Conservation (phyloP, 129 eudicot species). For the Flaveria trinervia region DNA sequence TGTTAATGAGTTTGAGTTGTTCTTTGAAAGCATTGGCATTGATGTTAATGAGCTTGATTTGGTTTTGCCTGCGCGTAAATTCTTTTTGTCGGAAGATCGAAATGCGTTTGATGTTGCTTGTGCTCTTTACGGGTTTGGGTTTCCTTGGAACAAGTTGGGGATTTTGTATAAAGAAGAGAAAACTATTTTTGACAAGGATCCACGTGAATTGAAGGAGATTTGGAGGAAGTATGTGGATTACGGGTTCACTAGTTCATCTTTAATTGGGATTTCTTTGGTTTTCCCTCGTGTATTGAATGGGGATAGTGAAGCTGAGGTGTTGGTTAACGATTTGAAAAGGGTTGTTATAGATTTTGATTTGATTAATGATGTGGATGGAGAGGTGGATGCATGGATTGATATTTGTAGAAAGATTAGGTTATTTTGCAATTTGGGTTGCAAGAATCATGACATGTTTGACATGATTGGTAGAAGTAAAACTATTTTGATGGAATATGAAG, state of each 20-base stretch:
- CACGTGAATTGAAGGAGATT: slow-evolving; percentile 34
- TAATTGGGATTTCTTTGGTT: slow-evolving; percentile 62
- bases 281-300: slow-evolving; percentile 53
- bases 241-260: slow-evolving; percentile 46
- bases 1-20: slow-evolving; percentile 69
- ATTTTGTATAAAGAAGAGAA: slow-evolving; percentile 43
- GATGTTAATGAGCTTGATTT: slow-evolving; percentile 36
- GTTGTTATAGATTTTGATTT: slow-evolving; percentile 57
- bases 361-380: slow-evolving; percentile 43
- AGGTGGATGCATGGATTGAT: slow-evolving; percentile 56
- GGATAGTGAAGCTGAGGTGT: slow-evolving; percentile 32
- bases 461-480: slow-evolving; percentile 49
- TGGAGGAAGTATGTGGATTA: slow-evolving; percentile 42
- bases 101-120: slow-evolving; percentile 53
- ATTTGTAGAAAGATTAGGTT: slow-evolving; percentile 65
- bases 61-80: slow-evolving; percentile 43
- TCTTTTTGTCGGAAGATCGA: slow-evolving; percentile 56
- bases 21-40: slow-evolving; percentile 82
- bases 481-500: slow-evolving; percentile 50
- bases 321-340: slow-evolving; percentile 52
- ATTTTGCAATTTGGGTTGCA: slow-evolving; percentile 60
- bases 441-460: slow-evolving; percentile 48
- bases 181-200: slow-evolving; percentile 41
- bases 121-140: slow-evolving; percentile 58
- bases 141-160: slow-evolving; percentile 81